Evolutionary conservation across 2,329 filamentous ascomycete species (phyloP).

Genomic region (Fusarium sterilihyphosum): DNA sequence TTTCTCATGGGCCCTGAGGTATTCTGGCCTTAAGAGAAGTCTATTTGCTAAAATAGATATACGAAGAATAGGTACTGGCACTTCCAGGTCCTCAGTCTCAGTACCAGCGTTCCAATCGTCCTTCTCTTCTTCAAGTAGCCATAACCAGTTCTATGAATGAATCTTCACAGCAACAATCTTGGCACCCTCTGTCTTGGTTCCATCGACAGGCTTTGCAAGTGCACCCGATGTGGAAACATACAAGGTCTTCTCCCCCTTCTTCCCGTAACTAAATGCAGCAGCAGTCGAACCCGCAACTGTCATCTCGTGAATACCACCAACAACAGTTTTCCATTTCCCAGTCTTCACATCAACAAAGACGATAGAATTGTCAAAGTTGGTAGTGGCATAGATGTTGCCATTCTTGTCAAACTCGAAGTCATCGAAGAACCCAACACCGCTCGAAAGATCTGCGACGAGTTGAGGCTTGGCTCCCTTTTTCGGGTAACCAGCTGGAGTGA

Average conservation of each 20-base stretch:
- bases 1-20: fast-evolving
- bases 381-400: conserved; percentile 35
- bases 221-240: conserved; percentile 32
- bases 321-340: conserved; percentile 20
- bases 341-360: conserved; percentile 24
- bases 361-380: conserved; percentile 37
- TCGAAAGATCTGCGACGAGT: conserved; percentile 31
- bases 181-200: conserved; percentile 27
- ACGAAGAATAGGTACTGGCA: neutral
- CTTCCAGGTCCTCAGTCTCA: neutral
- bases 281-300: conserved; percentile 38
- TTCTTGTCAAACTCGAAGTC: conserved; percentile 34
- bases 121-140: neutral
- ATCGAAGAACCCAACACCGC: conserved; percentile 21
- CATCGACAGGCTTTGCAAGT: conserved; percentile 24
- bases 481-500: conserved; percentile 20
- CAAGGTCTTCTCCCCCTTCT: conserved; percentile 8
- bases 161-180: conserved; percentile 34
- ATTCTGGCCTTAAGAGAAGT: too few species aligned
- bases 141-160: neutral
- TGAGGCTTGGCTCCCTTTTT: conserved; percentile 29
- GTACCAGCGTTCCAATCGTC: too few species aligned
- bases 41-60: neutral
- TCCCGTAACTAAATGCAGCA: conserved; percentile 28
- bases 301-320: conserved; percentile 16